Conservation (phyloP, 169 alveolate genomes). For the Sarcocystis neurona region DNA sequence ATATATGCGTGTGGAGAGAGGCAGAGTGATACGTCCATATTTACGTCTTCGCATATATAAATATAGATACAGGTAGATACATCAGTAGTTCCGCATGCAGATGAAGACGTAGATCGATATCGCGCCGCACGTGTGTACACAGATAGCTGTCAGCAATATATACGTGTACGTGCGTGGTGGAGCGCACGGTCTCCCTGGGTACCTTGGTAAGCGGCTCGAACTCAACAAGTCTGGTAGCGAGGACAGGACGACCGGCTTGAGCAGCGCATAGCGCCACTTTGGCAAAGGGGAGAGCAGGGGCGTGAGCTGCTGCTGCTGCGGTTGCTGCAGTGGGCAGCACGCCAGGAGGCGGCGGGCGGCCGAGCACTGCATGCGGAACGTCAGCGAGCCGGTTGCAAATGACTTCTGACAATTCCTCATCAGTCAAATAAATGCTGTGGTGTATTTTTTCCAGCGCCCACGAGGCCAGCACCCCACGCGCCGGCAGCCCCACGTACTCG, state of each 20-base stretch:
- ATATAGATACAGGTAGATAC: background rate
- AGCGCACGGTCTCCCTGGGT: too few species aligned
- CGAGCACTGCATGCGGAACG: conserved; percentile 39
- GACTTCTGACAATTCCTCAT: conserved; percentile 72
- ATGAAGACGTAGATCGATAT: too few species aligned
- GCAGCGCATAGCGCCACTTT: conserved; percentile 45
- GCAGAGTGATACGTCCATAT: too few species aligned
- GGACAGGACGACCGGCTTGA: conserved; percentile 49
- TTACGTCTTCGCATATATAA: too few species aligned
- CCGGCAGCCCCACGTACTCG: conserved; percentile 73
- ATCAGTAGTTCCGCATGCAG: too few species aligned
- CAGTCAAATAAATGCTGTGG: conserved; percentile 73
- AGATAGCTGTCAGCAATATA: too few species aligned
- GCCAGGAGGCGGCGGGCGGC: background rate
- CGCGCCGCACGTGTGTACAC: background rate
- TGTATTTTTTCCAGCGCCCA: conserved; percentile 78
- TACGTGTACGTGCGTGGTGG: too few species aligned
- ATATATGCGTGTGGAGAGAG: background rate
- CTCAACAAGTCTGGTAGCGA: conserved; percentile 41
- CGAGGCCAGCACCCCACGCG: conserved; percentile 68
- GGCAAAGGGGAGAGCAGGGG: conserved; percentile 35
- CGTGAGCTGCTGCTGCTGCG: background rate
- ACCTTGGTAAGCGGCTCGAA: conserved; percentile 29
- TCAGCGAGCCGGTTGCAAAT: conserved; percentile 45
- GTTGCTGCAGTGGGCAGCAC: conserved; percentile 16